Evolutionary conservation across 352 stramenopile species (phyloP).

Genomic region (Phytopythium montanum): DNA sequence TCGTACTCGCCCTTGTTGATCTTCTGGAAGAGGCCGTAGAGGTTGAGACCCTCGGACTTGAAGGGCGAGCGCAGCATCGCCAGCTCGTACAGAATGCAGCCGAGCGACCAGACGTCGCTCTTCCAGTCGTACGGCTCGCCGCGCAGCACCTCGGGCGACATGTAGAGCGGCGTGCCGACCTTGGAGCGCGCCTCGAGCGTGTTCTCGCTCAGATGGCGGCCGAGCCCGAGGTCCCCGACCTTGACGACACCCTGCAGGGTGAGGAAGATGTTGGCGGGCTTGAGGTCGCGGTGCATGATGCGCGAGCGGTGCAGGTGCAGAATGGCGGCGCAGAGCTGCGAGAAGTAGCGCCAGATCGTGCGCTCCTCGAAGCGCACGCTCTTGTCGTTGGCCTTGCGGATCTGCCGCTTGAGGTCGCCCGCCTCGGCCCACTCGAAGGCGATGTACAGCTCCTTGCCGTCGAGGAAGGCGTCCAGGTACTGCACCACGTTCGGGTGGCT

Average conservation of each 20-base stretch:
- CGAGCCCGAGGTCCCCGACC: slow-evolving; percentile 78
- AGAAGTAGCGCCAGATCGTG: slow-evolving; percentile 94
- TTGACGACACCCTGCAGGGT: slow-evolving; percentile 90
- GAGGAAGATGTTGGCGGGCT: slow-evolving; percentile 94
- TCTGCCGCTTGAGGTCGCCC: slow-evolving; percentile 92
- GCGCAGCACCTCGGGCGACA: slow-evolving; percentile 93
- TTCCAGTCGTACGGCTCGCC: slow-evolving; percentile 95
- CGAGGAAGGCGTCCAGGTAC: slow-evolving; percentile 91
- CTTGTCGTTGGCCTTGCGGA: slow-evolving; percentile 88
- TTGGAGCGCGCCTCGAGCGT: slow-evolving; percentile 86
- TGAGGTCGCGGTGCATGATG: slow-evolving; percentile 94
- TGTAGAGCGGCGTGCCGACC: slow-evolving; percentile 94
- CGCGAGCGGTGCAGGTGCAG: slow-evolving; percentile 84
- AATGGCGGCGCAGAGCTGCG: slow-evolving; percentile 85
- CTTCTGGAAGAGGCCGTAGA: slow-evolving; percentile 92
- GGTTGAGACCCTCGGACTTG: slow-evolving; percentile 89
- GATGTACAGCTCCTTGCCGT: slow-evolving; percentile 90
- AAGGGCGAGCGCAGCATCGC: slow-evolving; percentile 93
- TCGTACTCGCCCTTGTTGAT: slow-evolving; percentile 87
- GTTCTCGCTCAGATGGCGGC: slow-evolving; percentile 74
- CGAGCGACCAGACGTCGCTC: slow-evolving; percentile 94
- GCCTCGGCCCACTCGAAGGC: slow-evolving; percentile 93
- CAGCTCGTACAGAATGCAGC: slow-evolving; percentile 95
- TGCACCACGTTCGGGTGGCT: slow-evolving; percentile 90
- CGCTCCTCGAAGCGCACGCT: slow-evolving; percentile 86